A percentile compares a stretch with the other conserved stretches of the same genome.
These are phyloP conservation scores for Hibiscus tridactylites DNA, from an alignment of 345 rosid species.

Conservation along the genomic window DNA sequence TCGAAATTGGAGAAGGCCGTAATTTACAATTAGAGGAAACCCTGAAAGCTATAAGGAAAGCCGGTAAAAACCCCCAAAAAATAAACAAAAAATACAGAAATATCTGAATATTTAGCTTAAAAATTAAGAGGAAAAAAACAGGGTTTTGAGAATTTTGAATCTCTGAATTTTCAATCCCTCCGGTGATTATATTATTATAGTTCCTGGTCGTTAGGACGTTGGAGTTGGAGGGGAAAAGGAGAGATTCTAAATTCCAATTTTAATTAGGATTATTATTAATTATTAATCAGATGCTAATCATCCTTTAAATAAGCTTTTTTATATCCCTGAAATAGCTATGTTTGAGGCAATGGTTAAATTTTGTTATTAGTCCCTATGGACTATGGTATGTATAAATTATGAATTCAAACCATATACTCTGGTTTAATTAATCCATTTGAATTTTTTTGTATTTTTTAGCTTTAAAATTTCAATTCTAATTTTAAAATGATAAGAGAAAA, in stretches of 20 bases:
- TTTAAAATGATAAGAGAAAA: too few relatives aligned
- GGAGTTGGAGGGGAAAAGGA: neutral
- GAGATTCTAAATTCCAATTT: neutral
- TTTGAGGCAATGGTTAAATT: too few relatives aligned
- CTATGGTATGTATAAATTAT: too few relatives aligned
- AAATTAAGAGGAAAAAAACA: neutral
- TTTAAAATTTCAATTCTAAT: too few relatives aligned
- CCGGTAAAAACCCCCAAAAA: neutral
- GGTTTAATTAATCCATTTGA: too few relatives aligned
- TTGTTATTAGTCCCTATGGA: too few relatives aligned
- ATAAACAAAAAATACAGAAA: neutral
- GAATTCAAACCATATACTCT: too few relatives aligned
- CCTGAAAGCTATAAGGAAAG: conserved; percentile 1
- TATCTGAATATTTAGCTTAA: neutral
- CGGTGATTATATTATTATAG: neutral
- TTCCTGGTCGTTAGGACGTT: neutral
- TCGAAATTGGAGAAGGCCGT: neutral
- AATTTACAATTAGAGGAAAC: neutral
- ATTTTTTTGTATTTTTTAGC: too few relatives aligned
- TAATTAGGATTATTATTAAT: neutral
- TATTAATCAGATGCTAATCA: neutral
- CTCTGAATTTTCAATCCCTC: neutral
- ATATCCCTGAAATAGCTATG: too few relatives aligned
- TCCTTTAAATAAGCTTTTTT: too few relatives aligned
- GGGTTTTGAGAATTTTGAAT: neutral